Conservation (phyloP, 2,329 filamentous ascomycete genomes). For the Epichloe elymi region DNA sequence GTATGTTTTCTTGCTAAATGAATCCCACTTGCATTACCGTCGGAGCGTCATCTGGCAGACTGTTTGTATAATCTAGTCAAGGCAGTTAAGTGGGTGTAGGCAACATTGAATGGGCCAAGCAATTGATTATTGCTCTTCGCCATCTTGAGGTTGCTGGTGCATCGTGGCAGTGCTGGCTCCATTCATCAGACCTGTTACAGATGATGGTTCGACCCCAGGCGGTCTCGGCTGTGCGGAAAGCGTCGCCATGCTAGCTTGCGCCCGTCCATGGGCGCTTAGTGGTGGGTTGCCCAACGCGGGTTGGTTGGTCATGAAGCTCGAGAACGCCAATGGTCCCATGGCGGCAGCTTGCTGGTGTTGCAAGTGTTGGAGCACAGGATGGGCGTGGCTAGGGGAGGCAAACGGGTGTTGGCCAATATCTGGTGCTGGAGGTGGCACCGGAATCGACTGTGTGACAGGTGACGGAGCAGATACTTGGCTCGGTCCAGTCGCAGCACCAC, state of each 20-base stretch:
- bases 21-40: neutral
- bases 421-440: conserved; percentile 16
- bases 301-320: conserved; percentile 18
- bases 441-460: conserved; percentile 12
- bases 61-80: neutral
- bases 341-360: conserved; percentile 9
- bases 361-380: conserved; percentile 10
- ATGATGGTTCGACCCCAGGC: conserved; percentile 8
- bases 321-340: conserved; percentile 12
- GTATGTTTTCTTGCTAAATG: neutral
- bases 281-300: conserved; percentile 10
- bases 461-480: conserved; percentile 1
- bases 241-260: conserved; percentile 19
- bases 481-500: neutral
- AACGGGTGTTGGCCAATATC: conserved; percentile 13
- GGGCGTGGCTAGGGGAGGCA: conserved; percentile 9
- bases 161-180: conserved; percentile 25
- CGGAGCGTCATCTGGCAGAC: neutral
- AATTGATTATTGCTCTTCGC: neutral
- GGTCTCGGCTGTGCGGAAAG: conserved; percentile 11
- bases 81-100: neutral
- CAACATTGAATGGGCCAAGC: neutral
- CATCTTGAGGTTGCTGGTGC: conserved; percentile 13
- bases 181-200: neutral
- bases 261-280: conserved; percentile 10